Evolutionary conservation across 768 basidiomycete species (phyloP).

Genomic region (Phylloporus sp.): DNA sequence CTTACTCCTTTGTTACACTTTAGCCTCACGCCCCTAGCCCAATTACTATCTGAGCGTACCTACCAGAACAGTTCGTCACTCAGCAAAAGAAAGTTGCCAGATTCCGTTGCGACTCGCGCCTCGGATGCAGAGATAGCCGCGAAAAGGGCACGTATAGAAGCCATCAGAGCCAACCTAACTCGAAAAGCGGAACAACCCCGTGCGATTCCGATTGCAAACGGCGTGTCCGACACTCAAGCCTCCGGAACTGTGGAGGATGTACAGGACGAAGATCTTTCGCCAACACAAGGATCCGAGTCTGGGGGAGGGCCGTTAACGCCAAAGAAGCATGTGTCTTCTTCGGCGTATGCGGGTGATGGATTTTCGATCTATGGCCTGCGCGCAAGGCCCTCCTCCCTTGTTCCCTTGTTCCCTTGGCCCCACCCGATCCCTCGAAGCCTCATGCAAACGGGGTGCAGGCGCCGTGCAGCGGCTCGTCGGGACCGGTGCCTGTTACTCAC

Average conservation of each 20-base stretch:
- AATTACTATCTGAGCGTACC: no score
- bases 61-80: no score
- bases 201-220: conserved; percentile 13
- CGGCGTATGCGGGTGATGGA: neutral
- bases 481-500: conserved; percentile 15
- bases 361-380: neutral
- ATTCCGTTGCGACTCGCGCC: neutral
- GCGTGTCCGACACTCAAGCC: neutral
- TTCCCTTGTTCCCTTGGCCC: conserved; percentile 20
- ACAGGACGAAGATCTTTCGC: neutral
- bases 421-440: conserved; percentile 15
- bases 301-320: conserved; percentile 12
- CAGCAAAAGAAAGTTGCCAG: conserved; percentile 3
- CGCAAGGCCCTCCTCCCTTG: neutral
- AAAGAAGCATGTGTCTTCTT: neutral
- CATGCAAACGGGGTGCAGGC: neutral
- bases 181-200: neutral
- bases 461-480: neutral
- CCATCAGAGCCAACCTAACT: conserved; percentile 13
- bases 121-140: neutral
- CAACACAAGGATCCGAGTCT: conserved; percentile 10
- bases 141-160: conserved; percentile 1
- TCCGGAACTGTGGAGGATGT: neutral
- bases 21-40: neutral
- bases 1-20: neutral